phyloP scores from a whole-genome alignment of 2,329 filamentous ascomycete genomes.

The Colletotrichum filicis region DNA sequence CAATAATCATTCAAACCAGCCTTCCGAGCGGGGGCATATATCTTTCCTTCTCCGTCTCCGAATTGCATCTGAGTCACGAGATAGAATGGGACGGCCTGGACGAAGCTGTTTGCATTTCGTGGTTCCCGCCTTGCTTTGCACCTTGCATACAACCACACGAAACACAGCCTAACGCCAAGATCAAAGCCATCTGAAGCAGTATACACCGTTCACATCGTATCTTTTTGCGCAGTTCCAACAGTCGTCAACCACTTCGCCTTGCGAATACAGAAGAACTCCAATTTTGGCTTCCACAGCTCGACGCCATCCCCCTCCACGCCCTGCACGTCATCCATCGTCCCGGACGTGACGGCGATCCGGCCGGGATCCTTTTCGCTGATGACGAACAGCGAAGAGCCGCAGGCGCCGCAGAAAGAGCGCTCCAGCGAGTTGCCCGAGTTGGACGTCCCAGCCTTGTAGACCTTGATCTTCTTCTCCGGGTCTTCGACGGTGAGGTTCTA shows the following conservation, averaged over 20 bases:
- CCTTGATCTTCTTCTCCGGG: background rate
- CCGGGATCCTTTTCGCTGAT: background rate
- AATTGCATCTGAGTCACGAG: background rate
- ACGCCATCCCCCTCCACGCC: background rate
- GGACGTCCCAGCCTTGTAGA: background rate
- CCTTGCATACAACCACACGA: background rate
- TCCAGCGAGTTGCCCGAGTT: background rate
- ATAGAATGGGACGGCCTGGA: background rate
- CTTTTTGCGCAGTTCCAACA: background rate
- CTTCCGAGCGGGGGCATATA: background rate
- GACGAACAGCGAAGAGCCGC: constrained; percentile 2
- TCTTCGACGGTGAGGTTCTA: background rate
- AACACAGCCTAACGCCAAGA: background rate
- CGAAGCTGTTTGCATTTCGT: background rate
- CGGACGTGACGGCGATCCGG: constrained; percentile 2
- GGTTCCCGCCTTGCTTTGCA: background rate
- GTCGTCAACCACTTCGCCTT: constrained; percentile 3
- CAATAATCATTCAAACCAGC: background rate
- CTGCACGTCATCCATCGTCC: constrained; percentile 1
- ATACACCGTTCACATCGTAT: background rate
- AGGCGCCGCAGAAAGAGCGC: constrained; percentile 1
- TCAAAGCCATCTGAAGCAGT: background rate
- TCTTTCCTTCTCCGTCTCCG: background rate
- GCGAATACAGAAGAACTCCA: background rate
- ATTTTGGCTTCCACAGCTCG: background rate